Evolutionary conservation across 2,329 filamentous ascomycete species (phyloP), one percentile per base, ranked within the genome.

Genomic region (Colletotrichum theobromicola): DNA sequence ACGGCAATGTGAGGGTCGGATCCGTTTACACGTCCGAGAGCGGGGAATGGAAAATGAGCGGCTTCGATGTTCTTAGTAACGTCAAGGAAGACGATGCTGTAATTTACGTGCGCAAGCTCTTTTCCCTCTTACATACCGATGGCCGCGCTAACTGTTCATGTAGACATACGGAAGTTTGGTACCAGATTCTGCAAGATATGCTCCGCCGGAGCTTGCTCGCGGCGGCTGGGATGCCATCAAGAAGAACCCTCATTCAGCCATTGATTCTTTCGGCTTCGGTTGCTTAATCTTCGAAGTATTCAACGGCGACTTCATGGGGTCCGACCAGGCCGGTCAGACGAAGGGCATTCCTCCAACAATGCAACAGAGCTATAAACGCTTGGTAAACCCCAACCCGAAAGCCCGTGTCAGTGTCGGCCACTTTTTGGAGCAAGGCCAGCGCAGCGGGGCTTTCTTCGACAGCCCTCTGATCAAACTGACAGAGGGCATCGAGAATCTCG

Each of bases 1-100:
- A 99, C 80, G 97, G 96, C 63, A 95, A 92, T 79, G 87, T 99
- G 67, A 93, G 94, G 76, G 94, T 94, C 24, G 94, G 94, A 1
- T 98, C 96, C 0, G 89, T 99, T 77, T 99, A 96, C 84, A 97
- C 95, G 5, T 95, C 95, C 75, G 96, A 98, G 82, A 98, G 97
- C 81, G 97, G 97, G 72, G 97, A 99, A 85, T 99, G 97, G 97
- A 98, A 97, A 81, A 87, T 99, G 3, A 96, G 94, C 24, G 97
- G 97, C 1, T 98, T 99, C 78, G 97, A 99, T 78, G 90, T 98
- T 7, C 84, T 98, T 74, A 98, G 96, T 85, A 98, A 94, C 46
- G 93, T 98, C 85, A 98, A 98, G 80, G 97, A 98, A 72, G 96
- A 98, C 76, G 95, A 98, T 79, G 95, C 96, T 12, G 89, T 98